These are phyloP conservation scores for Cadophora sp. DNA, from an alignment of 2,329 filamentous ascomycete genomes.

Conservation along the genomic window DNA sequence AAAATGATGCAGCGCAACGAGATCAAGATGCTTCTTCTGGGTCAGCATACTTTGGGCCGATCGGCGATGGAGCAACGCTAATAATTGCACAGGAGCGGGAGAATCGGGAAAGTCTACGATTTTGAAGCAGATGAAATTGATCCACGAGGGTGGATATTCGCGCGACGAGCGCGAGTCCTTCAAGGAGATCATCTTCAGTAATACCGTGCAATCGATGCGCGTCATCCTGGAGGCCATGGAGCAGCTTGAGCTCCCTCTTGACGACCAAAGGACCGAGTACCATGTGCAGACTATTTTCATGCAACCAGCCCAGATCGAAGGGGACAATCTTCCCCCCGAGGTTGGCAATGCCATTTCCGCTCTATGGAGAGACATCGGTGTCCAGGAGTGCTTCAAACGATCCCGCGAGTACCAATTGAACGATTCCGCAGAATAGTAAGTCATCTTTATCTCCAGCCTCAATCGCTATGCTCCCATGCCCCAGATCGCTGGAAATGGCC, in stretches of 20 bases:
- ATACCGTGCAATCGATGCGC: conserved; percentile 92
- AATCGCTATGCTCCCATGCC: neutral
- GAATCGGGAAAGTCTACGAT: conserved; percentile 97
- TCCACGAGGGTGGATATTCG: conserved; percentile 98
- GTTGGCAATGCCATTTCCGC: conserved; percentile 82
- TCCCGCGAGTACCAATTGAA: conserved; percentile 86
- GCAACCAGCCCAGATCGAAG: conserved; percentile 68
- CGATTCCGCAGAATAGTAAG: conserved; percentile 94
- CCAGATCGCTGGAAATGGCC: neutral
- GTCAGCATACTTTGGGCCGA: conserved; percentile 62
- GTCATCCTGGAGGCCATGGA: conserved; percentile 92
- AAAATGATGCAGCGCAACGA: conserved; percentile 99
- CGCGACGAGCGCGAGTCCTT: conserved; percentile 94
- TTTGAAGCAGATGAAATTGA: conserved; percentile 98
- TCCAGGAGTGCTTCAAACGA: conserved; percentile 91
- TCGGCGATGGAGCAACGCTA: conserved; percentile 11
- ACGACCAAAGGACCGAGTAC: conserved; percentile 57
- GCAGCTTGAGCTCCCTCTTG: conserved; percentile 81
- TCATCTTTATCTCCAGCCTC: conserved; percentile 33
- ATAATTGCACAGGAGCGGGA: conserved; percentile 65
- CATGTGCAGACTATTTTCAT: conserved; percentile 49
- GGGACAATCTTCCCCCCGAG: conserved; percentile 80
- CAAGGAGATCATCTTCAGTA: conserved; percentile 95
- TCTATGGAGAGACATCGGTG: conserved; percentile 84
- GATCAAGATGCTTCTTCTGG: conserved; percentile 99